Evolutionary conservation across 2,329 filamentous ascomycete genomes (phyloP).

Genomic region (Ophiobolus disseminans): DNA sequence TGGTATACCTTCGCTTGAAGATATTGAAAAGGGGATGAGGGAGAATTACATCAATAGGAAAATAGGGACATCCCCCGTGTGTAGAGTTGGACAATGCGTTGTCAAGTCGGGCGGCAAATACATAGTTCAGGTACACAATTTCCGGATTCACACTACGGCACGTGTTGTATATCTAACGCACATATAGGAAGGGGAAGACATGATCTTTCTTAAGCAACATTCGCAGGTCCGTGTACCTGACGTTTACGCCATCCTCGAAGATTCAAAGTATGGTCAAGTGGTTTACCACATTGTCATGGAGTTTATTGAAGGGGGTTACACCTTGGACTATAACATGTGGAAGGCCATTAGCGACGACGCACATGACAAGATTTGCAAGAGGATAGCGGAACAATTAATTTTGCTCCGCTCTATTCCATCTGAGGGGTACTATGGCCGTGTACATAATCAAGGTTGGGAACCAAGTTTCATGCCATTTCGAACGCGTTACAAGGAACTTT

Average conservation of each 20-base stretch:
- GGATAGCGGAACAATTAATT: background rate
- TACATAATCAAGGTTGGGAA: background rate
- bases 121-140: slow-evolving; percentile 2
- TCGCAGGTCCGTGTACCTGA: slow-evolving; percentile 2
- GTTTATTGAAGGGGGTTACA: slow-evolving; percentile 4
- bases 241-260: background rate
- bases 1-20: slow-evolving; percentile 1
- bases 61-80: background rate
- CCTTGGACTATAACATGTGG: background rate
- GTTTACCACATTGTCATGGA: slow-evolving; percentile 1
- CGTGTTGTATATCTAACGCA: background rate
- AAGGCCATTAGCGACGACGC: background rate
- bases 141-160: background rate
- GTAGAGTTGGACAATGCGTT: slow-evolving; percentile 1
- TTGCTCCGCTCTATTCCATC: slow-evolving; percentile 2
- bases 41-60: too few relatives aligned
- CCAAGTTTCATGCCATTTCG: background rate
- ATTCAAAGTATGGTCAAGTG: too few relatives aligned
- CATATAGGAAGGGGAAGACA: background rate
- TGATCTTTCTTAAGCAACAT: slow-evolving; percentile 2
- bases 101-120: background rate
- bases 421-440: slow-evolving; percentile 5
- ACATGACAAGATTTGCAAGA: background rate
- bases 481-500: too few relatives aligned
- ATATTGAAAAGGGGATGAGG: slow-evolving; percentile 4